Evolutionary conservation across 2,329 filamentous ascomycete genomes (phyloP).

Genomic region (Aspergillus sp.): DNA sequence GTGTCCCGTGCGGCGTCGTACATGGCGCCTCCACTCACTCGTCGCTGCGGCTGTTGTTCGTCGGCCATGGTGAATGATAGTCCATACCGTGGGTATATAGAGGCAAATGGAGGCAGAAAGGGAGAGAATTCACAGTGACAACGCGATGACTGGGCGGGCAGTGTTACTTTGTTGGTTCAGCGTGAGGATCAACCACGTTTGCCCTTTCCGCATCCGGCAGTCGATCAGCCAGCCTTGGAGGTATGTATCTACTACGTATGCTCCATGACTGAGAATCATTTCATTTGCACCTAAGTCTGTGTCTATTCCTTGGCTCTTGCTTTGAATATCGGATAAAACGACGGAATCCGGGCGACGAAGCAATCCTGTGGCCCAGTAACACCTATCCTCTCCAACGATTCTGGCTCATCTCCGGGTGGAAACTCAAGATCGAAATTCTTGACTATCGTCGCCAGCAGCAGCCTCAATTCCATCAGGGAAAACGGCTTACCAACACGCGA

Average conservation of each 20-base stretch:
- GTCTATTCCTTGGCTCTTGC: constrained; percentile 1
- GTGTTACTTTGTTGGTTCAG: constrained; percentile 22
- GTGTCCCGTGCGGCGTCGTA: constrained; percentile 32
- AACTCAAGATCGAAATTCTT: constrained; percentile 16
- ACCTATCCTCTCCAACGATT: constrained; percentile 11
- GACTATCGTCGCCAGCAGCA: constrained; percentile 16
- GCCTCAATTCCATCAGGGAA: constrained; percentile 20
- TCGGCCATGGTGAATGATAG: constrained; percentile 17
- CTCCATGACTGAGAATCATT: too few species aligned
- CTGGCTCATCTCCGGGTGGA: constrained; percentile 8
- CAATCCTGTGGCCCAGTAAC: constrained; percentile 14
- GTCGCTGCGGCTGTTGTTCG: constrained; percentile 8
- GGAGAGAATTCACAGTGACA: not conserved
- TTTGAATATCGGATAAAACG: constrained; percentile 14
- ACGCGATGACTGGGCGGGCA: constrained; percentile 9
- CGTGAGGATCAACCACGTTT: constrained; percentile 23
- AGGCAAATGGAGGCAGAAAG: constrained; percentile 6
- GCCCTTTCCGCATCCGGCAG: constrained; percentile 25
- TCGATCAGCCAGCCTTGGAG: constrained; percentile 6
- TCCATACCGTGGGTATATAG: not conserved
- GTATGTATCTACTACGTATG: not conserved
- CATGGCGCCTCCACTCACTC: constrained; percentile 21
- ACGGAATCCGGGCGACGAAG: constrained; percentile 16
- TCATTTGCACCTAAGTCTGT: too few species aligned
- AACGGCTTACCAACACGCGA: constrained; percentile 14